These are phyloP conservation scores for Grosmannia huntii DNA, from an alignment of 2,329 filamentous ascomycete genomes.

Conservation along the genomic window DNA sequence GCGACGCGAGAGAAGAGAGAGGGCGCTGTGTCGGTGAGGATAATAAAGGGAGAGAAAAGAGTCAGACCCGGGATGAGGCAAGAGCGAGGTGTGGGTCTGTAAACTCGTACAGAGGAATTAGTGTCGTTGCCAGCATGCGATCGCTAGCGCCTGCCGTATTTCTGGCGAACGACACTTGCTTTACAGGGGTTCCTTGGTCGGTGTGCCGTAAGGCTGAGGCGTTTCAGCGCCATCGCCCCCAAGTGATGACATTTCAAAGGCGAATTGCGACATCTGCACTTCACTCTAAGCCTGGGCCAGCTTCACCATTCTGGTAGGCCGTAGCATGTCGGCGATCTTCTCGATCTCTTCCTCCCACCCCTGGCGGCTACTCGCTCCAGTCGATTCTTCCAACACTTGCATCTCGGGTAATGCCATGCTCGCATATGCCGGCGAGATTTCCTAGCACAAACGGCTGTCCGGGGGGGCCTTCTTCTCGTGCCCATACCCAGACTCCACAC, in stretches of 20 bases:
- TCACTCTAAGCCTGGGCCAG: background rate
- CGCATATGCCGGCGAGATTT: background rate
- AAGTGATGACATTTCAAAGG: background rate
- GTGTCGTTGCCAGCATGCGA: background rate
- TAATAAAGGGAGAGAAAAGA: background rate
- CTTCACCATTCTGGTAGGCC: no score
- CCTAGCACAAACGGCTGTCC: background rate
- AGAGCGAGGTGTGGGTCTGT: background rate
- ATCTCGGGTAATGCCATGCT: background rate
- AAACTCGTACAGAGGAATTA: background rate
- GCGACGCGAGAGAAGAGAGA: background rate
- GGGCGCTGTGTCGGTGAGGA: background rate
- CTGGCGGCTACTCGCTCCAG: background rate
- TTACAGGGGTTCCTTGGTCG: background rate
- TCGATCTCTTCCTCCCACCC: background rate
- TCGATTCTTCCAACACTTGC: background rate
- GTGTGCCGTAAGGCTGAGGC: slow-evolving; percentile 1
- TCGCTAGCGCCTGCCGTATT: background rate
- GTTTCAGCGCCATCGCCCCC: background rate
- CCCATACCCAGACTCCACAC: background rate
- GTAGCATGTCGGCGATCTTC: no score
- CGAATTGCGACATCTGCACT: background rate
- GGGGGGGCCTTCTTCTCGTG: no score
- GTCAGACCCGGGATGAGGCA: background rate
- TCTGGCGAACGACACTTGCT: background rate